Percentiles rank a stretch among this genome's conserved stretches.
phyloP scores from a whole-genome alignment of 2,329 filamentous ascomycete genomes.

The Zymoseptoria brevis region DNA sequence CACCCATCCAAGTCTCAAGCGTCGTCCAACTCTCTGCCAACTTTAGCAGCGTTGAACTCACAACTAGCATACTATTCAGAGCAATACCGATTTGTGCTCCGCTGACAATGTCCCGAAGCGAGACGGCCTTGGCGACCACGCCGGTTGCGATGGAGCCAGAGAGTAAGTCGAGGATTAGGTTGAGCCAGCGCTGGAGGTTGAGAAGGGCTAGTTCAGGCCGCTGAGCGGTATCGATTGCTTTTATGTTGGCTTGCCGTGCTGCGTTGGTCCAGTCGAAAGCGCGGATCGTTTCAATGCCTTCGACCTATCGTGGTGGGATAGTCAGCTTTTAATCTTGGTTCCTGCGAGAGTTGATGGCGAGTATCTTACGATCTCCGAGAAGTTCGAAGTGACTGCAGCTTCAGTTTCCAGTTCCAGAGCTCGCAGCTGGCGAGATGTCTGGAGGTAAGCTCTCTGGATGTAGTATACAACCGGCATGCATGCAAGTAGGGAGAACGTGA shows the following conservation, averaged over 20 bases:
- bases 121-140: neutral
- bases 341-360: too few relatives aligned
- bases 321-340: neutral
- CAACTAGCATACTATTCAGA: neutral
- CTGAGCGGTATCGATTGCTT: neutral
- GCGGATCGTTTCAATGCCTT: slow-evolving; percentile 4
- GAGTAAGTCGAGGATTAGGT: neutral
- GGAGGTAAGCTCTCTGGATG: too few relatives aligned
- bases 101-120: neutral
- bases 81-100: neutral
- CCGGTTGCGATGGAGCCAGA: neutral
- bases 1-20: neutral
- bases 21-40: neutral
- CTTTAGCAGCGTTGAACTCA: neutral
- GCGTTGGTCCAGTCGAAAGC: slow-evolving; percentile 1
- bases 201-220: neutral
- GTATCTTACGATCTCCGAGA: too few relatives aligned
- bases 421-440: too few relatives aligned
- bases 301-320: neutral
- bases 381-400: too few relatives aligned
- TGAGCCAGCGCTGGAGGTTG: neutral
- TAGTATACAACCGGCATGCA: too few relatives aligned
- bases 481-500: too few relatives aligned
- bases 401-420: too few relatives aligned
- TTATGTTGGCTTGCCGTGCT: neutral